These are phyloP conservation scores for Meyerozyma smithsonii DNA, from an alignment of 1,139 yeast species.

Conservation along the genomic window DNA sequence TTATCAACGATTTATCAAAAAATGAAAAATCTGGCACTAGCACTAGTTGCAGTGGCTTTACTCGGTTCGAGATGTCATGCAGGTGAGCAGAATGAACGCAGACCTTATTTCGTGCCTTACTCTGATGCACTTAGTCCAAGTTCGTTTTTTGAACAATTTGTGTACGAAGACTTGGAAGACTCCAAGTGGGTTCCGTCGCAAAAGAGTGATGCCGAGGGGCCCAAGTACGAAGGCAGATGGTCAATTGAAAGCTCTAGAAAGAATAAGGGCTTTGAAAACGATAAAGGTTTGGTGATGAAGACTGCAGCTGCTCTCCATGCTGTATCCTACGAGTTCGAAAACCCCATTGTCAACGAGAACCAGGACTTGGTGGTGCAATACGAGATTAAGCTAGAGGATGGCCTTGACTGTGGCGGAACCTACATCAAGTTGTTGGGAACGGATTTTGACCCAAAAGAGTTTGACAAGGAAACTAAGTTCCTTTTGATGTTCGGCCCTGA, in stretches of 20 bases:
- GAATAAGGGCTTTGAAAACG: slow-evolving; percentile 56
- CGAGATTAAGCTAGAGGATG: slow-evolving; percentile 78
- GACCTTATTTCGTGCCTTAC: background rate
- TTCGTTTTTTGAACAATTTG: slow-evolving; percentile 70
- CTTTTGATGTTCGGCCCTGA: slow-evolving; percentile 96
- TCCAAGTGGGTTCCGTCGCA: slow-evolving; percentile 62
- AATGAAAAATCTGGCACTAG: background rate
- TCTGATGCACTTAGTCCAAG: slow-evolving; percentile 14
- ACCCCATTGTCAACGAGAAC: slow-evolving; percentile 50
- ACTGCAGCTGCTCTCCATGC: slow-evolving; percentile 78
- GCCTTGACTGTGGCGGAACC: slow-evolving; percentile 82
- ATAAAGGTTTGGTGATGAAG: slow-evolving; percentile 71
- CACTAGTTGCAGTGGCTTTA: background rate
- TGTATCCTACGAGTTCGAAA: slow-evolving; percentile 55
- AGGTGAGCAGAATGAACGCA: background rate
- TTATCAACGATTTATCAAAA: background rate
- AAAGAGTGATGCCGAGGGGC: slow-evolving; percentile 51
- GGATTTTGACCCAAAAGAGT: slow-evolving; percentile 37
- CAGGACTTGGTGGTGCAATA: slow-evolving; percentile 78
- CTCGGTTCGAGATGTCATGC: background rate
- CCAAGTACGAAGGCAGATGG: slow-evolving; percentile 72
- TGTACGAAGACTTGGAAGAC: slow-evolving; percentile 28
- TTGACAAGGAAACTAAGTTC: slow-evolving; percentile 64
- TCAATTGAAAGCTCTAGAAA: slow-evolving; percentile 48
- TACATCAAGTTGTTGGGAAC: slow-evolving; percentile 68